These are phyloP conservation scores for Brasilioporus rufonigricans DNA, from an alignment of 768 basidiomycete genomes.

Conservation along the genomic window DNA sequence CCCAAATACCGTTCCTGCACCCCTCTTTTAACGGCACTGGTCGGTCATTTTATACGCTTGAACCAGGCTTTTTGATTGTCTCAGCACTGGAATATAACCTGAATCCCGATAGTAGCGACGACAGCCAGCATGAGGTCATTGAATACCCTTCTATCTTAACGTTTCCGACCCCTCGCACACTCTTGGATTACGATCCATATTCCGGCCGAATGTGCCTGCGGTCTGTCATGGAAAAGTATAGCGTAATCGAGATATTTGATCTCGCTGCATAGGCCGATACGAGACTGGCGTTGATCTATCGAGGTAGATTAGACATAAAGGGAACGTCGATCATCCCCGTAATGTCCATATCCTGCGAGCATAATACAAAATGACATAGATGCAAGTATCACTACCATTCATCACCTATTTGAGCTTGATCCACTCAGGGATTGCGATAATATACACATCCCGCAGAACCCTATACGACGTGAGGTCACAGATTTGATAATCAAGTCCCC, in stretches of 20 bases:
- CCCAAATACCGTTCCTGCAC: not conserved
- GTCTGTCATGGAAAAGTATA: not conserved
- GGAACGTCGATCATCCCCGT: no score
- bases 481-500: no score
- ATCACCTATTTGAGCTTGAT: no score
- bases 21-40: slow-evolving; percentile 17
- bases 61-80: not conserved
- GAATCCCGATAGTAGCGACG: not conserved
- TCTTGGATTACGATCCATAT: slow-evolving; percentile 24
- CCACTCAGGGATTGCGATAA: no score
- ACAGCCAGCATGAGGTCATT: not conserved
- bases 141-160: slow-evolving; percentile 10
- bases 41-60: slow-evolving; percentile 2
- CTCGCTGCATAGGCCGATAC: not conserved
- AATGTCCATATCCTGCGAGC: no score
- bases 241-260: slow-evolving; percentile 15
- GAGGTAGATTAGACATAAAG: not conserved
- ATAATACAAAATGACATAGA: no score
- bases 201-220: slow-evolving; percentile 14
- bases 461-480: no score
- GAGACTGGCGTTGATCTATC: not conserved
- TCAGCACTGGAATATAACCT: slow-evolving; percentile 14
- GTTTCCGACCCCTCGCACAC: not conserved
- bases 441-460: no score
- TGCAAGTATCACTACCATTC: no score